Evolutionary conservation across 1,284 basidiomycete species (phyloP), one percentile per base, ranked within the genome.

Genomic region (Trichosporon inkin): DNA sequence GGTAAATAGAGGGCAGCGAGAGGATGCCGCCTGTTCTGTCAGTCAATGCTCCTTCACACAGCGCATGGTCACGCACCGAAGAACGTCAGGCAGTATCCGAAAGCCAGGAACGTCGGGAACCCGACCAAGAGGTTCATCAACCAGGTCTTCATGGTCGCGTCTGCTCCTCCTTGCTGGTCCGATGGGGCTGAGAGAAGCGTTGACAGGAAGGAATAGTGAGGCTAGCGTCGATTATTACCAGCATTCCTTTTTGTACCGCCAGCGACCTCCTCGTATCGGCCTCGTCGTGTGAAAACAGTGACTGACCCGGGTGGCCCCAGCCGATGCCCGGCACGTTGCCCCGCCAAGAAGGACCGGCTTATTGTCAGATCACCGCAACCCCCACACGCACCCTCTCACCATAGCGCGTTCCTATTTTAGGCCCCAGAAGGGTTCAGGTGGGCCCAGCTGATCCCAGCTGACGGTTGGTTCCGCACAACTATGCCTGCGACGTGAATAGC

Each of bases 71-170:
- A 49, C 44, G 24, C 22, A 49, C 44, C 44, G 24, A 57, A 57
- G 28, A 52, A 57, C 4, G 68, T 66, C 1, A 66, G 62, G 17
- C 62, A 63, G 56, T 66, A 71, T 53, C 67, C 69, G 57, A 68
- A 67, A 6, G 69, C 69, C 17, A 71, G 54, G 56, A 71, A 71
- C 20, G 62, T 62, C 20, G 69, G 68, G 24, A 68, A 59, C 28
- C 68, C 66, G 40, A 71, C 66, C 41, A 62, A 61, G 57, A 66
- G 60, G 54, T 67, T 68, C 69, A 70, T 70, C 24, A 68, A 55
- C 37, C 22, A 20, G 36, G 47, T 41, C 36, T 39, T 53, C 60
- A 61, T 61, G 38, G 17, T 57, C 32, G 40, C 28, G 22, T 20
- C 28, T 20, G 13, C n/a, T 32, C 44, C 24, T 49, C 44, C 44